Conservation (phyloP, 805 yeast species). For the Candida sithepensis region DNA sequence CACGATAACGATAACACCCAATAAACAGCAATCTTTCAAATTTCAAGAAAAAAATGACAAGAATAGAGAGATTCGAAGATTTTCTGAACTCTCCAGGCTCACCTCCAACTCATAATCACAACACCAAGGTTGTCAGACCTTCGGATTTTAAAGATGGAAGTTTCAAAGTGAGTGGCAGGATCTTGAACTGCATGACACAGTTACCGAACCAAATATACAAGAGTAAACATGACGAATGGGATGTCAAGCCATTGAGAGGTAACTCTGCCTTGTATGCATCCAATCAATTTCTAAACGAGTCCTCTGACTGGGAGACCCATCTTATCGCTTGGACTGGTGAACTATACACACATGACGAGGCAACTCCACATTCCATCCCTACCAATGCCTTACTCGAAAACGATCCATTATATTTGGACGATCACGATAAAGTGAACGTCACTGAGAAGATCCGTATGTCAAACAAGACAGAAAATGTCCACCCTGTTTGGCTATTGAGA, state of each 20-base stretch:
- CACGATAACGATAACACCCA: no score
- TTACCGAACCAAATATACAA: constrained; percentile 61
- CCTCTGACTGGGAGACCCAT: constrained; percentile 82
- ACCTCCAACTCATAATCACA: neutral
- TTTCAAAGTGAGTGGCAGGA: constrained; percentile 57
- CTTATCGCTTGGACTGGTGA: constrained; percentile 97
- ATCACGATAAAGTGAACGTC: constrained; percentile 49
- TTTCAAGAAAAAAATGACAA: neutral
- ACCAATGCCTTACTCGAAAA: constrained; percentile 33
- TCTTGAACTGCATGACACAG: constrained; percentile 63
- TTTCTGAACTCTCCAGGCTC: neutral
- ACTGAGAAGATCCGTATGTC: constrained; percentile 45
- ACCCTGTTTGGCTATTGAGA: constrained; percentile 86
- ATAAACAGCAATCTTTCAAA: no score
- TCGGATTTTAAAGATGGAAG: constrained; percentile 22
- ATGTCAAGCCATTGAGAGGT: constrained; percentile 66
- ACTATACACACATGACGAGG: constrained; percentile 36
- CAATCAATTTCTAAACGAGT: constrained; percentile 55
- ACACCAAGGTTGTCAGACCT: constrained; percentile 8
- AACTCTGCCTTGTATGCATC: constrained; percentile 82
- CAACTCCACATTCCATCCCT: constrained; percentile 25
- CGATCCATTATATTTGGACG: constrained; percentile 60
- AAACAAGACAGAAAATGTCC: constrained; percentile 50
- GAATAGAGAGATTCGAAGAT: neutral
- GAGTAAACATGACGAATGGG: constrained; percentile 44